Evolutionary conservation across 345 rosid genomes (phyloP), one percentile per base, ranked within the genome.

Genomic region (Rhodamnia argentea): DNA sequence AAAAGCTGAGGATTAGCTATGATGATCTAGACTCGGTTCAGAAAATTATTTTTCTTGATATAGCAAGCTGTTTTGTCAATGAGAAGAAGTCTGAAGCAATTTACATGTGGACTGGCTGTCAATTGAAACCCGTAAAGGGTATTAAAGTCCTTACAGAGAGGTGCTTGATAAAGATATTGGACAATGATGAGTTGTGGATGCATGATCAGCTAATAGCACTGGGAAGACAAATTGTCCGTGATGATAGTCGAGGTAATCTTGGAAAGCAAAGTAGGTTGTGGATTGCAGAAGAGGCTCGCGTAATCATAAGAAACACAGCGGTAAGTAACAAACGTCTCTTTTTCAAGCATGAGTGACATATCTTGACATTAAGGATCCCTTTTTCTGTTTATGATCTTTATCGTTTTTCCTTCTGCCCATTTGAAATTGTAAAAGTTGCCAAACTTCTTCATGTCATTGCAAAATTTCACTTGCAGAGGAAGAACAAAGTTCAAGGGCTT

Each of bases 161-260:
- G 83, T 76, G 83, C 18, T 51, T 85, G 47, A 3, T 85, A 13
- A 76, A 76, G 42, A 13, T 85, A 13, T 23, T 13, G 0, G 29
- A 85, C 23, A 7, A 74, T 10, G 54, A 54, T 60, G 13, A 0
- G 11, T 85, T 0, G 24, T 26, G 40, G 70, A 85, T 85, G 87
- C 87, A 85, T 0, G 75, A 85, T 40, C 83, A 53, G 10, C 23
- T 85, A 0, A 55, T 26, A 11, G 87, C 1, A 1, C 0, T 85
- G 0, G 84, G 87, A 13, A 76, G 54, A 16, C 29, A 40, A 2
- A 85, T 85, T 5, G 84, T 52, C 7, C 55, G 22, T 15, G 14
- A 56, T 26, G 44, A 85, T 0, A 53, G 16, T 75, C 9, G 0
- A 6, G 0, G 0, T 9, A 0, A 52, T 13, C 27, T 1, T 10